Evolutionary conservation across 495 filamentous ascomycete species (phyloP).

Genomic region (Trichoderma gamsii): DNA sequence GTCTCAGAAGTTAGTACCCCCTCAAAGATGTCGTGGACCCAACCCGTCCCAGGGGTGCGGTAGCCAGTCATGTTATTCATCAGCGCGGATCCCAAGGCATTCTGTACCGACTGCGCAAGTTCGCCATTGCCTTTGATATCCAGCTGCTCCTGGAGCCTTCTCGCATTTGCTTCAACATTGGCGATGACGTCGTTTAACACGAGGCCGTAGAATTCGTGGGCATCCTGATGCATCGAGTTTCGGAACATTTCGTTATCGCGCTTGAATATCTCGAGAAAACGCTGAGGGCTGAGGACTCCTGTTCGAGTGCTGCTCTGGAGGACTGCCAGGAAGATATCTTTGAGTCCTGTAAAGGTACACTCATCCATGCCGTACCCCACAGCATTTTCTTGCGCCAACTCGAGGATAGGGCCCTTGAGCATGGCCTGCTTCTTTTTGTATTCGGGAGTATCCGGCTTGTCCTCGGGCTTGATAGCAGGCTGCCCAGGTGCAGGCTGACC

Average conservation of each 20-base stretch:
- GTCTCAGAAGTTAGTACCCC: constrained; percentile 93
- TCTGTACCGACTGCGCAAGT: constrained; percentile 35
- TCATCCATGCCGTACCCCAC: constrained; percentile 86
- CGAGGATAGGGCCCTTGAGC: constrained; percentile 75
- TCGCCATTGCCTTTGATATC: constrained; percentile 28
- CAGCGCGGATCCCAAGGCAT: constrained; percentile 37
- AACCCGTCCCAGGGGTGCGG: constrained; percentile 56
- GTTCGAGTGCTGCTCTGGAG: constrained; percentile 75
- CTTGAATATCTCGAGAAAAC: constrained; percentile 89
- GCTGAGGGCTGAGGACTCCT: constrained; percentile 86
- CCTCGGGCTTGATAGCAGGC: constrained; percentile 44
- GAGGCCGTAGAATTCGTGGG: constrained; percentile 92
- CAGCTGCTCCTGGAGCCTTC: constrained; percentile 46
- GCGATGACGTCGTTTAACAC: constrained; percentile 94
- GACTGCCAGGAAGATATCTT: constrained; percentile 92
- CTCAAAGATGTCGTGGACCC: constrained; percentile 98
- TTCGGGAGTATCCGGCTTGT: constrained; percentile 83
- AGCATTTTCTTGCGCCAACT: constrained; percentile 70
- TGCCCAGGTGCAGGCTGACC: constrained; percentile 32
- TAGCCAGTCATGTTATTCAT: constrained; percentile 30
- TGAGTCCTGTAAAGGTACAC: constrained; percentile 85
- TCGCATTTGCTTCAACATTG: constrained; percentile 80
- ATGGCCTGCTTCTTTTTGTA: constrained; percentile 95
- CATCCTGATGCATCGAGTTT: constrained; percentile 94
- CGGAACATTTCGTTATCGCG: constrained; percentile 97